Conservation (phyloP, 2,329 filamentous ascomycete genomes). For the Nigrospora sphaerica region DNA sequence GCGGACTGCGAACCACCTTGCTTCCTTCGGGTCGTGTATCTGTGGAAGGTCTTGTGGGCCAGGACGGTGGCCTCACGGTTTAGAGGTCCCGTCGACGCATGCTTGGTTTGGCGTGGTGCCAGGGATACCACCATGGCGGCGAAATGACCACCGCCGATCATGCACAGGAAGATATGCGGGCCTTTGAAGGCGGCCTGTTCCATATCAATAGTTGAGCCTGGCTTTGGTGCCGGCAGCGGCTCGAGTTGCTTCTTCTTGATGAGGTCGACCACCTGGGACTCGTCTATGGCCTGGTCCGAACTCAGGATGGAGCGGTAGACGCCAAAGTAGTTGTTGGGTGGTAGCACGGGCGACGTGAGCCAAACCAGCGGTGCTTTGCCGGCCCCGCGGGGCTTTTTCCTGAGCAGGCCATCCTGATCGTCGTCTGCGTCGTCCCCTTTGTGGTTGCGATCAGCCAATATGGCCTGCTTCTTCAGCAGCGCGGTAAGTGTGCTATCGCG, state of each 20-base stretch:
- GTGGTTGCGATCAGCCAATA: slow-evolving; percentile 47
- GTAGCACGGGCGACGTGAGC: slow-evolving; percentile 72
- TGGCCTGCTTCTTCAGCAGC: slow-evolving; percentile 77
- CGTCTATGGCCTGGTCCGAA: slow-evolving; percentile 59
- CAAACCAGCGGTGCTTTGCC: slow-evolving; percentile 75
- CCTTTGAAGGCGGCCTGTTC: slow-evolving; percentile 53
- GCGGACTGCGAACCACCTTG: slow-evolving; percentile 93
- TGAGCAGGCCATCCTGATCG: slow-evolving; percentile 38
- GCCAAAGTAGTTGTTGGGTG: slow-evolving; percentile 73
- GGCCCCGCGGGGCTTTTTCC: slow-evolving; percentile 42
- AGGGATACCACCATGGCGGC: slow-evolving; percentile 93
- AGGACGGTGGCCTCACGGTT: slow-evolving; percentile 82
- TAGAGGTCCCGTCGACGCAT: slow-evolving; percentile 57
- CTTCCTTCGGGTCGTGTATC: slow-evolving; percentile 92
- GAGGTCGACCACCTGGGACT: slow-evolving; percentile 54
- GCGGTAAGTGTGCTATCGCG: slow-evolving; percentile 68
- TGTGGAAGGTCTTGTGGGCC: slow-evolving; percentile 95
- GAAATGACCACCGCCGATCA: slow-evolving; percentile 98
- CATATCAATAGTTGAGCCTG: slow-evolving; percentile 30
- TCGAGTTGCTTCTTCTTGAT: slow-evolving; percentile 72
- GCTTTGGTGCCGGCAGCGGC: slow-evolving; percentile 47
- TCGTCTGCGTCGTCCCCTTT: slow-evolving; percentile 39
- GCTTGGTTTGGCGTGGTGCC: slow-evolving; percentile 69
- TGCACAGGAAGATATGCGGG: slow-evolving; percentile 90
- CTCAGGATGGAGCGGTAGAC: slow-evolving; percentile 80